Conservation (phyloP, 2,329 filamentous ascomycete genomes). For the Ophiostoma montium region DNA sequence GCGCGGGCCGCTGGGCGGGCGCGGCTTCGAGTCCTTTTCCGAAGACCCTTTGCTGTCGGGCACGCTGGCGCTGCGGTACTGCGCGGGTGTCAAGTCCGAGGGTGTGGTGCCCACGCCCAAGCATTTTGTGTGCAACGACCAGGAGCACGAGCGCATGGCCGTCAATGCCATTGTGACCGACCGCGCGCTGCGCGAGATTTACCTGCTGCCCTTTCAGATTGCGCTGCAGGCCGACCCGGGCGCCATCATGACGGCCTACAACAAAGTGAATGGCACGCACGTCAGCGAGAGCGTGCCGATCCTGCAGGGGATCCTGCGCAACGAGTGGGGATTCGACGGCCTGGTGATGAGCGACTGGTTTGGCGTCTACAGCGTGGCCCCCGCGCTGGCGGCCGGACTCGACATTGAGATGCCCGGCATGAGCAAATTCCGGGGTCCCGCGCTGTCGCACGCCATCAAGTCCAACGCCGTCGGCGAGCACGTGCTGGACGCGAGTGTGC, state of each 20-base stretch:
- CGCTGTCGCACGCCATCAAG: conserved; percentile 3
- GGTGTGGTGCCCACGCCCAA: conserved; percentile 25
- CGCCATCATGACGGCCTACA: conserved; percentile 26
- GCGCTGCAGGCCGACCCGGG: conserved; percentile 15
- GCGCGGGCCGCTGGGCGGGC: conserved; percentile 24
- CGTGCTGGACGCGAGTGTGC: conserved; percentile 18
- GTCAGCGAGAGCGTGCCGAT: conserved; percentile 23
- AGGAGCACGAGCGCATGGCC: conserved; percentile 24
- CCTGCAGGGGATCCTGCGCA: conserved; percentile 22
- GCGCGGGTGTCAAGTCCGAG: conserved; percentile 22
- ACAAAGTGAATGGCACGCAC: conserved; percentile 26
- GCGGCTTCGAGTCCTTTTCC: conserved; percentile 25
- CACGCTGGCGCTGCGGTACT: conserved; percentile 21
- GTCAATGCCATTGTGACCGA: conserved; percentile 24
- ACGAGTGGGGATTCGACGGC: conserved; percentile 25
- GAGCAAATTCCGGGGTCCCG: conserved; percentile 16
- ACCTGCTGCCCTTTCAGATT: conserved; percentile 25
- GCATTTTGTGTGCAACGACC: conserved; percentile 27
- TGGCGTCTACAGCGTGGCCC: conserved; percentile 17
- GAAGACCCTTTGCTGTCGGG: conserved; percentile 27
- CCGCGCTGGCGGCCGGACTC: conserved; percentile 15
- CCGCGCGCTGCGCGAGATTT: conserved; percentile 26
- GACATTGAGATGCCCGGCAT: conserved; percentile 21
- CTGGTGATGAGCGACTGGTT: conserved; percentile 27
- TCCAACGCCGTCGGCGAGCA: conserved; percentile 15